Evolutionary conservation across 2,329 filamentous ascomycete species (phyloP), one percentile per base, ranked within the genome.

Genomic region (Fusarium duplospermum): DNA sequence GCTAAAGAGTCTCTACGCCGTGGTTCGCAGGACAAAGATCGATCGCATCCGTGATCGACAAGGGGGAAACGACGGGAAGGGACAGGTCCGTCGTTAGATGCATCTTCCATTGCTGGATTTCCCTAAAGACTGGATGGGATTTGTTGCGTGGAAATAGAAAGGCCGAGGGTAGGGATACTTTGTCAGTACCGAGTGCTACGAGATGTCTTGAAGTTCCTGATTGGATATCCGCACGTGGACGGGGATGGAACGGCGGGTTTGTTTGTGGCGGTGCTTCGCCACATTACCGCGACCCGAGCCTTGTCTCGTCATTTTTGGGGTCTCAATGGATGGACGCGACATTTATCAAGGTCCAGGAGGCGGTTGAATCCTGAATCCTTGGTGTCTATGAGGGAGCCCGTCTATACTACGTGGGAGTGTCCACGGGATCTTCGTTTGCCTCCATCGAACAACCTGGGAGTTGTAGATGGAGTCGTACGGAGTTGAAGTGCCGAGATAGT

Each of bases 221-320:
- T 74, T 74, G 69, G 72, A 18, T 50, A n/a, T 22, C 4, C n/a
- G 14, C 42, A 10, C 24, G 40, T 47, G 14, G 33, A 54, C 29
- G 45, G 31, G 59, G 63, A 64, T 42, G 36, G 59, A 20, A 58
- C 16, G 60, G 45, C 33, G 24, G 45, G 42, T 62, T 54, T 24
- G 58, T 33, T 22, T 70, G 74, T 79, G 76, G 78, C 78, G 78
- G 70, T 75, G 78, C 71, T 70, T 77, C 66, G 74, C 76, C 76
- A 76, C 77, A 69, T 62, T 62, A 29, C 57, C 10, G 27, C 58
- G 69, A 47, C 62, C 35, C 58, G 72, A 78, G 64, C 70, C 71
- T 76, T 67, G 66, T 64, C 64, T 65, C 50, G 64, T 70, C 61
- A 45, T 40, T 68, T 66, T 71, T 65, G 67, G 69, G 58, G 52